These are phyloP conservation scores for Hymenoscyphus linearis DNA, from an alignment of 2,329 filamentous ascomycete genomes.

Conservation along the genomic window DNA sequence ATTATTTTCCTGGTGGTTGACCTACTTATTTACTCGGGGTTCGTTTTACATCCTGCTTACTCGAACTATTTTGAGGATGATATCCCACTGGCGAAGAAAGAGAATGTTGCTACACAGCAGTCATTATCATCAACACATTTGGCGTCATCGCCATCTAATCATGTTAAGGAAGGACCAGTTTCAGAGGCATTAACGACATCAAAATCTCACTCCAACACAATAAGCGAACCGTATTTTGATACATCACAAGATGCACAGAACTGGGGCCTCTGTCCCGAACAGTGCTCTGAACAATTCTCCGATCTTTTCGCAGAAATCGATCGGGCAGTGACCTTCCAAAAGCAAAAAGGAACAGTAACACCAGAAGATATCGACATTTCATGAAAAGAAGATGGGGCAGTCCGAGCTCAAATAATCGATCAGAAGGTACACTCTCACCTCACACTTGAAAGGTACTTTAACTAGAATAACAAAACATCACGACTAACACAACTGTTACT, in stretches of 20 bases:
- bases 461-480: neutral
- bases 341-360: conserved; percentile 5
- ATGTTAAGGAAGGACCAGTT: neutral
- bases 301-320: conserved; percentile 16
- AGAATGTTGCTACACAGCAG: neutral
- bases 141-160: neutral
- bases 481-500: conserved; percentile 41
- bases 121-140: neutral
- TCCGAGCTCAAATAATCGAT: conserved; percentile 18
- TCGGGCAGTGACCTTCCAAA: conserved; percentile 10
- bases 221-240: neutral
- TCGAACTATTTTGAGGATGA: neutral
- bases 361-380: conserved; percentile 16
- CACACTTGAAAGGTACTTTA: neutral
- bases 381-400: conserved; percentile 6
- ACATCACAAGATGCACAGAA: neutral
- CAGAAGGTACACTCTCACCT: conserved; percentile 13
- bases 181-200: neutral
- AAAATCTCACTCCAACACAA: neutral
- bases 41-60: neutral
- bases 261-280: conserved; percentile 7
- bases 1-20: neutral
- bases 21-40: neutral
- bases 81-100: neutral
- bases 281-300: conserved; percentile 12